Percentiles rank a stretch among this genome's conserved stretches.
Evolutionary conservation across 768 basidiomycete species (phyloP).

Genomic region (Cystoderma amianthinum): DNA sequence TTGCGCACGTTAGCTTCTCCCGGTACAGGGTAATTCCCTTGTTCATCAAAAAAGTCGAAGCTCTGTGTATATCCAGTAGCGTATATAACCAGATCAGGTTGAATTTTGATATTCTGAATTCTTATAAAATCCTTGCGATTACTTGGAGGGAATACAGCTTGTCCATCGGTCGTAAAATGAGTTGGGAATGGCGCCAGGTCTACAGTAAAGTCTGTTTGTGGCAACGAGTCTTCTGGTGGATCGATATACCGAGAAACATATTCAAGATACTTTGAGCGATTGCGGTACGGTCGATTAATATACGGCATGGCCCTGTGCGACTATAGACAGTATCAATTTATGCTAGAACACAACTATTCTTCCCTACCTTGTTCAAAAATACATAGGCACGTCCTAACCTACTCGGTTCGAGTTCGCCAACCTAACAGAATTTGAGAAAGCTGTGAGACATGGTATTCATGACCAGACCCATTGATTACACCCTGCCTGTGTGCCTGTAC

Average conservation of each 20-base stretch:
- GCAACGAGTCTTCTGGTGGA: conserved; percentile 41
- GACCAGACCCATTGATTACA: conserved; percentile 51
- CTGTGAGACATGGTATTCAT: not conserved
- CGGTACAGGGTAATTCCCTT: conserved; percentile 30
- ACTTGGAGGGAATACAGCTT: conserved; percentile 35
- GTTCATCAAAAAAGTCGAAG: conserved; percentile 31
- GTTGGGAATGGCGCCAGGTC: conserved; percentile 54
- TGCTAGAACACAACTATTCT: no score
- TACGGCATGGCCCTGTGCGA: conserved; percentile 54
- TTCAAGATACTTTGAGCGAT: conserved; percentile 33
- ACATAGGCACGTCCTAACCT: conserved; percentile 56
- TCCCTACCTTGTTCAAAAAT: conserved; percentile 52
- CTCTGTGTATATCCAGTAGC: conserved; percentile 44
- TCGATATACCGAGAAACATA: conserved; percentile 51
- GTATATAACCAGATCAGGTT: conserved; percentile 41
- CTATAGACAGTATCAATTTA: no score
- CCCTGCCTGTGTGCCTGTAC: conserved; percentile 42
- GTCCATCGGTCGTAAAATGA: conserved; percentile 31
- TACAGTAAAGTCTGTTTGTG: conserved; percentile 33
- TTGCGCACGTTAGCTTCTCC: conserved; percentile 36
- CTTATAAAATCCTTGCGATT: conserved; percentile 34
- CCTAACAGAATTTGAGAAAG: no score
- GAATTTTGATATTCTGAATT: conserved; percentile 29
- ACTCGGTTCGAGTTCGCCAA: conserved; percentile 46
- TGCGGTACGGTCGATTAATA: conserved; percentile 49